Conservation (phyloP, 768 basidiomycete species). For the Xanthoconium purpureum region DNA sequence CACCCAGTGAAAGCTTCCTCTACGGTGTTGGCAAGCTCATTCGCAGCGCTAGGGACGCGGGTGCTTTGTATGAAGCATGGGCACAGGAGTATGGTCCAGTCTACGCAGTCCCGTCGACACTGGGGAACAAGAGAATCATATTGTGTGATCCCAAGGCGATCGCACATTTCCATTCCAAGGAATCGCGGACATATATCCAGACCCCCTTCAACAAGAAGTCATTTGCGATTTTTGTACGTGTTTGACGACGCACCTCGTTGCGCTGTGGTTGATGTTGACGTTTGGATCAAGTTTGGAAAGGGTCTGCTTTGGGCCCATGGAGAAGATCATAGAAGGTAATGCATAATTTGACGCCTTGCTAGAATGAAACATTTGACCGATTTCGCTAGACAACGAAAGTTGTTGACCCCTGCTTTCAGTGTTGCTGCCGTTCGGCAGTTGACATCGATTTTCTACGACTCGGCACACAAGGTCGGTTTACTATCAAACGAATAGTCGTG, state of each 20-base stretch:
- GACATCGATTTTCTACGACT: slow-evolving; percentile 39
- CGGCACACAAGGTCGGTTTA: slow-evolving; percentile 21
- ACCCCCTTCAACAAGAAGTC: slow-evolving; percentile 33
- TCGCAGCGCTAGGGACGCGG: background rate
- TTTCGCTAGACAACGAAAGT: slow-evolving; percentile 33
- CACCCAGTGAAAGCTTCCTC: slow-evolving; percentile 14
- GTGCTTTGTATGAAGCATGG: slow-evolving; percentile 21
- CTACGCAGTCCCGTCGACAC: slow-evolving; percentile 14
- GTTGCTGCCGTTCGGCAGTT: slow-evolving; percentile 36
- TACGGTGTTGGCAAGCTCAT: slow-evolving; percentile 16
- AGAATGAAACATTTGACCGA: background rate
- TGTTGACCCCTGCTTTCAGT: slow-evolving; percentile 39
- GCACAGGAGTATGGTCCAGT: slow-evolving; percentile 18
- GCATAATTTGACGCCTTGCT: background rate
- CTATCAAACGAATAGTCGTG: background rate
- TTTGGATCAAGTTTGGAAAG: slow-evolving; percentile 17
- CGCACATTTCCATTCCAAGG: slow-evolving; percentile 12
- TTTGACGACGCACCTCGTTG: slow-evolving; percentile 3
- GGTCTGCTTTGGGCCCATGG: slow-evolving; percentile 34
- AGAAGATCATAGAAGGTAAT: slow-evolving; percentile 45
- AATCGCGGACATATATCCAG: slow-evolving; percentile 39
- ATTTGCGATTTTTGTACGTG: slow-evolving; percentile 24
- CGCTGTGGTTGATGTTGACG: background rate
- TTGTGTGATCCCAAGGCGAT: slow-evolving; percentile 41
- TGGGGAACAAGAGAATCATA: slow-evolving; percentile 14